Evolutionary conservation across 352 stramenopile genomes (phyloP).

Genomic region (Elongisporangium anandrum): DNA sequence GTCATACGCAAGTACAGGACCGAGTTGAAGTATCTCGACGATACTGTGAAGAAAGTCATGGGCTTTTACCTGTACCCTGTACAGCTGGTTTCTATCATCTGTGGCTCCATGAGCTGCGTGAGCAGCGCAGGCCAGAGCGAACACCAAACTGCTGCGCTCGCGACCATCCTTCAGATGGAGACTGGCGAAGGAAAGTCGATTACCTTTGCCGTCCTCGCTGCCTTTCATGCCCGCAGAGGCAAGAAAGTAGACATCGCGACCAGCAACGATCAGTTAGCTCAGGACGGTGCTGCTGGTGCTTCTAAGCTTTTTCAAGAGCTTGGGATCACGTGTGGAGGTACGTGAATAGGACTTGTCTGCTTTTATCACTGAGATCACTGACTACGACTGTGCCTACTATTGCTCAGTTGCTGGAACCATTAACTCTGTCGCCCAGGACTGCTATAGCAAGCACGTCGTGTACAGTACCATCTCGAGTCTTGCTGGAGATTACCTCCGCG

Average conservation of each 20-base stretch:
- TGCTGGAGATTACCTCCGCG: slow-evolving; percentile 4
- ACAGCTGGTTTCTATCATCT: neutral
- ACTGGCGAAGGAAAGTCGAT: slow-evolving; percentile 3
- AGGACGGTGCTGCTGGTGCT: neutral
- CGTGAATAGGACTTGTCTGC: no score
- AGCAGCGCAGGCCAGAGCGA: neutral
- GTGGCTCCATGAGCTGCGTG: neutral
- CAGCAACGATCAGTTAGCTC: neutral
- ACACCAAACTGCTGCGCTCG: neutral
- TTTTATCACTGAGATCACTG: no score
- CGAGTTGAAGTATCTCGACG: slow-evolving; percentile 1
- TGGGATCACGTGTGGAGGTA: neutral
- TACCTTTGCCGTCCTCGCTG: neutral
- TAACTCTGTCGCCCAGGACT: no score
- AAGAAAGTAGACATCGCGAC: neutral
- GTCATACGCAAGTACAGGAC: neutral
- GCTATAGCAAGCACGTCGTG: neutral
- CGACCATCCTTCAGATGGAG: slow-evolving; percentile 1
- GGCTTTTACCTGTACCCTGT: slow-evolving; percentile 1
- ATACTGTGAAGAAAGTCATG: neutral
- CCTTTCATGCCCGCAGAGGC: neutral
- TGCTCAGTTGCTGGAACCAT: no score
- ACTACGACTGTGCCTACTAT: no score
- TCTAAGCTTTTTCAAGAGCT: neutral
- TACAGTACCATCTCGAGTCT: neutral